Evolutionary conservation across 257 asterid species (phyloP), one percentile per base, ranked within the genome.

Genomic region (Cinchona pubescens): DNA sequence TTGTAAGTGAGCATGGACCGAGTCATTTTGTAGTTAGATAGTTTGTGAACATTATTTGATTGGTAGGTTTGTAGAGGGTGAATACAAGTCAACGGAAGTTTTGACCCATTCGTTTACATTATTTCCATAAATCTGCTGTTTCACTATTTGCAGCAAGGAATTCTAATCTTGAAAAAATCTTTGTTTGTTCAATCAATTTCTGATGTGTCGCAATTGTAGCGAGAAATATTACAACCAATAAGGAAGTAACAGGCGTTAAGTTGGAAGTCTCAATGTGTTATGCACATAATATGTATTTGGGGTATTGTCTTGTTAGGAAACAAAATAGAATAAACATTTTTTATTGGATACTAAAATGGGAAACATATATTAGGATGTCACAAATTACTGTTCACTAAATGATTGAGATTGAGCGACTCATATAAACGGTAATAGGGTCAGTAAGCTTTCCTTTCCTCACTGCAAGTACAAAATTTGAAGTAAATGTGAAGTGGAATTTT

Each of bases 1-100:
- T 95, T 76, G 99, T 95, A 88, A 87, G 91, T 79, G 48, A 12
- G 13, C 53, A 25, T 74, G n/a, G 35, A 37, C 11, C 32, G 35
- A 70, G 46, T 21, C 19, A 25, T 38, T 2, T 38, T 30, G 67
- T 78, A 76, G 83, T 83, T 76, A 59, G 60, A 38, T 76, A 48
- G 35, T 11, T 23, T 48, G 34, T 32, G n/a, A 4, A 34, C n/a
- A 3, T 25, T 43, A 6, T 45, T 12, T 25, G 29, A 64, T 13
- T 21, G 32, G 30, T 27, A 34, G 3, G 13, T 37, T 18, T 37
- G 32, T 8, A 38, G 21, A 43, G 13, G 5, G 55, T 21, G 19
- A 18, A 46, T 42, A 19, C 60, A 34, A 32, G 7, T 38, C 27
- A 27, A n/a, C 9, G 4, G 16, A 19, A 56, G 4, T 40, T 55